Evolutionary conservation across 768 basidiomycete genomes (phyloP).

Genomic region (Pulveroboletus sp.): DNA sequence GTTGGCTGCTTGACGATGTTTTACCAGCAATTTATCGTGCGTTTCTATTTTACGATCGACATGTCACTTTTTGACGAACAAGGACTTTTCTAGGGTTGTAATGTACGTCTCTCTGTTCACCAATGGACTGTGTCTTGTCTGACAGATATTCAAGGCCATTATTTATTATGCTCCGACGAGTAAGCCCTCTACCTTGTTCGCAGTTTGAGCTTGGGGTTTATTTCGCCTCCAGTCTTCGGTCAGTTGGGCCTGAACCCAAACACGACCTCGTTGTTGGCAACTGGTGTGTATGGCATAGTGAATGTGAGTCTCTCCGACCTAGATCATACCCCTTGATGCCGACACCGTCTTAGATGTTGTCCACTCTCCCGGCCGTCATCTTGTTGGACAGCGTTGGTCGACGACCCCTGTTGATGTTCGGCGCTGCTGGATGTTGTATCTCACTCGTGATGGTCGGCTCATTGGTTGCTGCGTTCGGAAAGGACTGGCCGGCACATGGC

Average conservation of each 20-base stretch:
- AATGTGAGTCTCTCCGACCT: conserved; percentile 16
- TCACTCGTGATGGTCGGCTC: conserved; percentile 29
- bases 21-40: conserved; percentile 33
- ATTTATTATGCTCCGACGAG: conserved; percentile 28
- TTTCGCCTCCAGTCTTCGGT: conserved; percentile 33
- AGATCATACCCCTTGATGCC: neutral
- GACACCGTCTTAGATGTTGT: conserved; percentile 24
- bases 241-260: conserved; percentile 39
- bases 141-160: conserved; percentile 19
- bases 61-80: neutral
- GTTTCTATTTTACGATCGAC: neutral
- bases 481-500: conserved; percentile 28
- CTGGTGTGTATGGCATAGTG: conserved; percentile 39
- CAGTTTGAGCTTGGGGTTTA: conserved; percentile 8
- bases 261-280: conserved; percentile 41
- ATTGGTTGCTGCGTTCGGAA: conserved; percentile 26
- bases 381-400: conserved; percentile 38
- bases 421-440: conserved; percentile 34
- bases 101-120: conserved; percentile 16
- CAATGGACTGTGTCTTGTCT: neutral
- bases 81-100: conserved; percentile 19
- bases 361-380: conserved; percentile 36
- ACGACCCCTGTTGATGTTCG: conserved; percentile 38
- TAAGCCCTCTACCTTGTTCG: conserved; percentile 3
- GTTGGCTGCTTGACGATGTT: conserved; percentile 32